Conservation (phyloP, 2,329 filamentous ascomycete genomes). For the Proliferodiscus dingleyae region DNA sequence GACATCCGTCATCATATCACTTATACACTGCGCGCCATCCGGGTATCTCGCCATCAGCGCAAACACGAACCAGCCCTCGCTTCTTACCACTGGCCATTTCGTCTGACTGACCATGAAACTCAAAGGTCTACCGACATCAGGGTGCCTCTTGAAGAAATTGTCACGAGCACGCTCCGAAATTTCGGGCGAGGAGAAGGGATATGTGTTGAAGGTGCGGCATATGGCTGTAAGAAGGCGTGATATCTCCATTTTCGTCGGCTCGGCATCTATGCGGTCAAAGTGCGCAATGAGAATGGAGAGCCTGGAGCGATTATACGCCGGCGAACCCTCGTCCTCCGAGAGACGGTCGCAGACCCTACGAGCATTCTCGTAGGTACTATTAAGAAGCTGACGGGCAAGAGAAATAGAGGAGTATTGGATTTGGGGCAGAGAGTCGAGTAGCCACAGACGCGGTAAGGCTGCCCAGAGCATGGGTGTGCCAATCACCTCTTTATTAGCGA, state of each 20-base stretch:
- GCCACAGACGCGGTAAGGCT: slow-evolving; percentile 49
- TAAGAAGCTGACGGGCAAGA: slow-evolving; percentile 51
- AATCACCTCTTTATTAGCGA: slow-evolving; percentile 48
- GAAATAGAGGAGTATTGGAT: slow-evolving; percentile 58
- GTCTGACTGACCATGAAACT: slow-evolving; percentile 50
- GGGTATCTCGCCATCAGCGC: slow-evolving; percentile 52
- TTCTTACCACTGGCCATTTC: slow-evolving; percentile 55
- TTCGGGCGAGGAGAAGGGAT: slow-evolving; percentile 24
- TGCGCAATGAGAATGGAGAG: slow-evolving; percentile 38
- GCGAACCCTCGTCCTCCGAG: slow-evolving; percentile 33
- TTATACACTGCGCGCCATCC: slow-evolving; percentile 45
- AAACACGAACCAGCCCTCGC: slow-evolving; percentile 58
- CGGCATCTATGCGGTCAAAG: slow-evolving; percentile 41
- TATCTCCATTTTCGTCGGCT: slow-evolving; percentile 56
- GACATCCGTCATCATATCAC: slow-evolving; percentile 38
- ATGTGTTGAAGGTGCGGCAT: slow-evolving; percentile 51
- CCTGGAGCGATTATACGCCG: slow-evolving; percentile 31
- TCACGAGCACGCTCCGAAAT: slow-evolving; percentile 33
- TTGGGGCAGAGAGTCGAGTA: slow-evolving; percentile 48
- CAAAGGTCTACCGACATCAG: slow-evolving; percentile 35
- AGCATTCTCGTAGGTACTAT: slow-evolving; percentile 49
- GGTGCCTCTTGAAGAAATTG: slow-evolving; percentile 30
- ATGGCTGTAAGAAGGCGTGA: slow-evolving; percentile 48
- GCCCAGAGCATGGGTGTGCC: slow-evolving; percentile 41
- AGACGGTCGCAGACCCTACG: slow-evolving; percentile 42